Conservation (phyloP, 371 early-diverging fungal species). For the Mortierella sp. region DNA sequence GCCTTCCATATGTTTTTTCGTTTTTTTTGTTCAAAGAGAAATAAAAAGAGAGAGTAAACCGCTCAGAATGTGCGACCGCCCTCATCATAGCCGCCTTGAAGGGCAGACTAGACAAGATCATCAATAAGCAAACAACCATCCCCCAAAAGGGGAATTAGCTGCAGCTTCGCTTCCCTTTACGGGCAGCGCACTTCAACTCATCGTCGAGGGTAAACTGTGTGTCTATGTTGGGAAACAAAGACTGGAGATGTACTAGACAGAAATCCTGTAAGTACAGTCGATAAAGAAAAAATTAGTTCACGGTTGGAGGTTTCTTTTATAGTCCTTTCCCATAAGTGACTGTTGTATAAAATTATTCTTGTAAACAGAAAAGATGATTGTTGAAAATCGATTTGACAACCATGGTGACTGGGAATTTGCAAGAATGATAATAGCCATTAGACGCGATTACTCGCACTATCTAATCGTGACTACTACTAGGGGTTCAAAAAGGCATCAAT, state of each 20-base stretch:
- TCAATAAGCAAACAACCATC: conserved; percentile 49
- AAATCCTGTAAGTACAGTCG: conserved; percentile 62
- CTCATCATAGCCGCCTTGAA: conserved; percentile 48
- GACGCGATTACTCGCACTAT: no score
- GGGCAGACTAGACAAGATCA: conserved; percentile 57
- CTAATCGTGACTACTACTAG: no score
- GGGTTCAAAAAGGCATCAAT: no score
- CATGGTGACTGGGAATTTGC: no score
- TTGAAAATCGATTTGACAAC: no score
- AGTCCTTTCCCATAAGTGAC: neutral
- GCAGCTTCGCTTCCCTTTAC: conserved; percentile 60
- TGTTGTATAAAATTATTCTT: neutral
- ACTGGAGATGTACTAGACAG: conserved; percentile 61
- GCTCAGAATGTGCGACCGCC: conserved; percentile 62
- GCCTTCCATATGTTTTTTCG: neutral
- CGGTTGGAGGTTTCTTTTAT: conserved; percentile 20
- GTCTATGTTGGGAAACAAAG: conserved; percentile 62
- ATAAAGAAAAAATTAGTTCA: conserved; percentile 38
- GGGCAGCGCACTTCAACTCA: conserved; percentile 61
- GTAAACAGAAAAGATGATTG: no score
- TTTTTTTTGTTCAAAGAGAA: neutral
- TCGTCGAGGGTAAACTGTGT: conserved; percentile 61
- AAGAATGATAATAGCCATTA: no score
- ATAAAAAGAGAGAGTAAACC: conserved; percentile 34
- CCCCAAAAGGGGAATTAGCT: conserved; percentile 13